Evolutionary conservation across 1,284 basidiomycete genomes (phyloP).

Genomic region (Irpex rosettiformis): DNA sequence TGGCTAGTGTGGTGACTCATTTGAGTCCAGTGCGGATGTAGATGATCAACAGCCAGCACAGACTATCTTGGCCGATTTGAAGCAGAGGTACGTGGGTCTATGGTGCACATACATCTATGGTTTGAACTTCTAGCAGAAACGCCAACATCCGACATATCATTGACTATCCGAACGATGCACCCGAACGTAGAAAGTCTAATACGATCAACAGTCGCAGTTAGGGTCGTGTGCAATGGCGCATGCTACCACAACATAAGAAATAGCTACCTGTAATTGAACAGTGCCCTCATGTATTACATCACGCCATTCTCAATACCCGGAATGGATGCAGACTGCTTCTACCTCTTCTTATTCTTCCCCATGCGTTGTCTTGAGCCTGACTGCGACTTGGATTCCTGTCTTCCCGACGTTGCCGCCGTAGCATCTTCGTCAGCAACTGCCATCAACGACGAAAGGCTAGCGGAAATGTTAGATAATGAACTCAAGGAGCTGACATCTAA

Average conservation of each 20-base stretch:
- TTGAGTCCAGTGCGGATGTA: constrained; percentile 21
- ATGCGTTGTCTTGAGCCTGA: constrained; percentile 19
- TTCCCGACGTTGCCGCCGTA: constrained; percentile 17
- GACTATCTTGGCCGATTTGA: constrained; percentile 53
- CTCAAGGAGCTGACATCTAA: background rate
- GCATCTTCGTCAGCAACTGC: constrained; percentile 20
- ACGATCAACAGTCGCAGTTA: background rate
- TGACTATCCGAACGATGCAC: constrained; percentile 34
- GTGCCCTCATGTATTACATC: no score
- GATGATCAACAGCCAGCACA: constrained; percentile 45
- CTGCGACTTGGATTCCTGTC: constrained; percentile 16
- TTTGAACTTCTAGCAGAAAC: constrained; percentile 43
- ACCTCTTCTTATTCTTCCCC: constrained; percentile 28
- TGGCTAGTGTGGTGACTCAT: constrained; percentile 1
- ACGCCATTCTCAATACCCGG: background rate
- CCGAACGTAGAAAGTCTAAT: background rate
- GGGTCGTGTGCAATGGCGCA: background rate
- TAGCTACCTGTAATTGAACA: no score
- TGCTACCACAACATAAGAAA: no score
- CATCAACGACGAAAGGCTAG: constrained; percentile 27
- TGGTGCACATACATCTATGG: background rate
- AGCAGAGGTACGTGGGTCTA: constrained; percentile 46
- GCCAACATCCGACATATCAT: constrained; percentile 52
- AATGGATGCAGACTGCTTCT: background rate
- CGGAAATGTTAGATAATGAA: background rate